phyloP scores from a whole-genome alignment of 2,329 filamentous ascomycete species.

The Pseudocercospora ulei region DNA sequence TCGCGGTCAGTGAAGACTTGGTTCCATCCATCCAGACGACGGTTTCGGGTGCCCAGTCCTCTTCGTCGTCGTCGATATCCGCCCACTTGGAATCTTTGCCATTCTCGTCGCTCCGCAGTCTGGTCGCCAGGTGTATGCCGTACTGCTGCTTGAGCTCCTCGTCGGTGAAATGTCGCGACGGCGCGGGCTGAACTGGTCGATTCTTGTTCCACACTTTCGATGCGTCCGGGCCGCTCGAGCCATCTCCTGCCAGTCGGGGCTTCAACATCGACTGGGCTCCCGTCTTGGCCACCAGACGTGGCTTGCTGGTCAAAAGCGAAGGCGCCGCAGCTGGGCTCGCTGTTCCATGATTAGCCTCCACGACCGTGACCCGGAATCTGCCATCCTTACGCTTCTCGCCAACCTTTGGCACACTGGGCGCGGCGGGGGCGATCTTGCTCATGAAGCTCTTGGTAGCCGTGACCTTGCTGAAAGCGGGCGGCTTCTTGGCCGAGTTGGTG shows the following conservation, averaged over 20 bases:
- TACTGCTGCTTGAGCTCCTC: conserved; percentile 76
- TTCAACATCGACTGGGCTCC: conserved; percentile 48
- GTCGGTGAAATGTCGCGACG: conserved; percentile 73
- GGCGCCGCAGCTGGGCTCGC: conserved; percentile 43
- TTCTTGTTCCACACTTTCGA: conserved; percentile 85
- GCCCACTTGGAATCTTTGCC: conserved; percentile 77
- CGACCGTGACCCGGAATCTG: neutral
- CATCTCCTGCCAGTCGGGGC: conserved; percentile 32
- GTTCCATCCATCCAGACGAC: conserved; percentile 85
- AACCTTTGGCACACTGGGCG: conserved; percentile 41
- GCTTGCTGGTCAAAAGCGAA: conserved; percentile 45
- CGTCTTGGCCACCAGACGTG: conserved; percentile 66
- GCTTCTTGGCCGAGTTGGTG: conserved; percentile 59
- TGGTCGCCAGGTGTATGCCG: conserved; percentile 73
- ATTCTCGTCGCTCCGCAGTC: conserved; percentile 63
- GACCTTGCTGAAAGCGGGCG: conserved; percentile 70
- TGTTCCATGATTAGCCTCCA: conserved; percentile 18
- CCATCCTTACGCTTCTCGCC: conserved; percentile 46
- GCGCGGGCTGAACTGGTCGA: conserved; percentile 56
- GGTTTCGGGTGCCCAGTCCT: conserved; percentile 75
- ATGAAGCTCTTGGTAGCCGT: conserved; percentile 79
- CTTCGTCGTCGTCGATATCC: conserved; percentile 80
- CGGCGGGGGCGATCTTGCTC: conserved; percentile 56
- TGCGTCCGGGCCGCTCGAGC: conserved; percentile 51
- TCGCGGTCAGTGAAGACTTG: conserved; percentile 62